phyloP scores from a whole-genome alignment of 2,329 filamentous ascomycete species.

The Balansia obtecta region DNA sequence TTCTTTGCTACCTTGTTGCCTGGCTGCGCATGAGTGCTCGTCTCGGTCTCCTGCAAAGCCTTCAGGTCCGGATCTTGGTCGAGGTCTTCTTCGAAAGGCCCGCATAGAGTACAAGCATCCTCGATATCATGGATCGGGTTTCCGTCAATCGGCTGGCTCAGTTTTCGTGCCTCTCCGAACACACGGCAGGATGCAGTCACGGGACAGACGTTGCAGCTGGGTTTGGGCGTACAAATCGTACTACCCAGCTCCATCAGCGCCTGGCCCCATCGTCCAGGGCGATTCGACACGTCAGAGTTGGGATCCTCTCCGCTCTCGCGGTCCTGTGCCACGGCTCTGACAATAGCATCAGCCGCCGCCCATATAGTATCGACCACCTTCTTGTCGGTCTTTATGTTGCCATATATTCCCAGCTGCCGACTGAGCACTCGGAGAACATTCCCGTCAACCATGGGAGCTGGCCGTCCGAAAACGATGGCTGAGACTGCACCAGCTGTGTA shows the following conservation, averaged over 20 bases:
- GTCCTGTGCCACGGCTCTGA: constrained; percentile 35
- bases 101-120: constrained; percentile 36
- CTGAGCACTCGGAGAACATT: constrained; percentile 50
- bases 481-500: constrained; percentile 53
- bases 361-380: constrained; percentile 40
- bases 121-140: constrained; percentile 30
- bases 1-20: constrained; percentile 9
- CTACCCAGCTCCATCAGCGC: constrained; percentile 54
- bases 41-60: background rate
- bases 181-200: constrained; percentile 38
- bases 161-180: constrained; percentile 30
- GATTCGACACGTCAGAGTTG: constrained; percentile 20
- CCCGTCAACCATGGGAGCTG: constrained; percentile 50
- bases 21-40: constrained; percentile 2
- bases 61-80: constrained; percentile 13
- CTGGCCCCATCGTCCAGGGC: constrained; percentile 50
- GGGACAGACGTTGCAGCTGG: constrained; percentile 40
- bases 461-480: constrained; percentile 47
- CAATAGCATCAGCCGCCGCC: constrained; percentile 44
- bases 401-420: constrained; percentile 44
- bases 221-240: constrained; percentile 47
- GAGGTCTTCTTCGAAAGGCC: constrained; percentile 27
- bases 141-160: constrained; percentile 15
- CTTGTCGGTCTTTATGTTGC: constrained; percentile 44
- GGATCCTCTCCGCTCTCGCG: constrained; percentile 9